Percentiles rank a stretch among this genome's conserved stretches.
phyloP scores from a whole-genome alignment of 371 early-diverging fungal species.

The Smittium culicis region DNA sequence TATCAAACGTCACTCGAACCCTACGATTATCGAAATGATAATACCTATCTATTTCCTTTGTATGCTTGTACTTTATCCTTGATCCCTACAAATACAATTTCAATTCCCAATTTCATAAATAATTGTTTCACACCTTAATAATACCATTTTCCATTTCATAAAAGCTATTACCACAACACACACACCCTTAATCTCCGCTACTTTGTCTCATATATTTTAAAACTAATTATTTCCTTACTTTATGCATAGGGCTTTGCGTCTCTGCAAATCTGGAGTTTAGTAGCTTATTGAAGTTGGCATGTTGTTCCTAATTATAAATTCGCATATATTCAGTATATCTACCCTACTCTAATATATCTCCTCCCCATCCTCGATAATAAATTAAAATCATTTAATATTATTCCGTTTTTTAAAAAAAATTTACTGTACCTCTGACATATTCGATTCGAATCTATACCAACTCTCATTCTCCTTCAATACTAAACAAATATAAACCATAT shows the following conservation, averaged over 20 bases:
- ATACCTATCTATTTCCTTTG: constrained; percentile 50
- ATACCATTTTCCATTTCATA: too few species aligned
- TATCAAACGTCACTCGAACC: constrained; percentile 48
- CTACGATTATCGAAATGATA: constrained; percentile 30
- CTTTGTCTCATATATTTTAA: too few species aligned
- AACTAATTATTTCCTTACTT: constrained; percentile 26
- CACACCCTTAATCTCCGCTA: too few species aligned
- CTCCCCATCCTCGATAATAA: too few species aligned
- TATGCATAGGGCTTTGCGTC: constrained; percentile 34
- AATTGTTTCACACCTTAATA: background rate
- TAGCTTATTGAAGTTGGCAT: constrained; percentile 46
- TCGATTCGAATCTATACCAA: constrained; percentile 43
- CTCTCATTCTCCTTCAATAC: constrained; percentile 7
- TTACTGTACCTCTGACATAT: constrained; percentile 39
- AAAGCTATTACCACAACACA: too few species aligned
- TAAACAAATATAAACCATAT: background rate
- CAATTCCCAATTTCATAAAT: background rate
- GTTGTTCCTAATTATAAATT: constrained; percentile 34
- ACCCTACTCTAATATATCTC: too few species aligned
- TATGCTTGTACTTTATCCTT: constrained; percentile 46
- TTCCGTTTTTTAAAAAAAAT: background rate
- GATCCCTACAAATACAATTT: constrained; percentile 25
- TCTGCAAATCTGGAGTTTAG: constrained; percentile 43
- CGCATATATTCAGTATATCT: too few species aligned
- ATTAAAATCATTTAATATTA: constrained; percentile 9